Conservation (phyloP, 108 stramenopile genomes). For the Phaeodactylum tricornutum region DNA sequence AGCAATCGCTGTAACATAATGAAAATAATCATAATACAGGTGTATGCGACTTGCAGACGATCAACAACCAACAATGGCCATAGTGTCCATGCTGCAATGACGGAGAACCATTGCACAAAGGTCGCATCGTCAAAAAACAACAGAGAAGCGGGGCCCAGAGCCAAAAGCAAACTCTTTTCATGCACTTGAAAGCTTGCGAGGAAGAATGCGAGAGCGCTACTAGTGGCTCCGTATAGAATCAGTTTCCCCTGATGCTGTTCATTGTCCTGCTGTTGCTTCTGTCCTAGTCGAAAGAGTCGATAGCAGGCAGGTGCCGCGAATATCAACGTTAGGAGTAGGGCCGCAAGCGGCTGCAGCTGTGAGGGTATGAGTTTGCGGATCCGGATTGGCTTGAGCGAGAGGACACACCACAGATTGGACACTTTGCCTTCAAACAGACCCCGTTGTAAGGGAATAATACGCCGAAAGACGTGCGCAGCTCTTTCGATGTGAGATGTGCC, state of each 20-base stretch:
- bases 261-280: neutral
- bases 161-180: constrained; percentile 87
- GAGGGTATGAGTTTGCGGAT: constrained; percentile 49
- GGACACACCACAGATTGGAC: constrained; percentile 86
- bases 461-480: constrained; percentile 40
- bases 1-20: constrained; percentile 11
- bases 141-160: constrained; percentile 68
- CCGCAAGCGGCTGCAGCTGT: constrained; percentile 35
- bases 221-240: constrained; percentile 40
- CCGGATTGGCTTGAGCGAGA: constrained; percentile 51
- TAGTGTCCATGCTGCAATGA: constrained; percentile 55
- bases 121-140: constrained; percentile 35
- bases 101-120: constrained; percentile 57
- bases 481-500: constrained; percentile 19
- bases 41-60: constrained; percentile 54
- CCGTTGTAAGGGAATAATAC: constrained; percentile 87
- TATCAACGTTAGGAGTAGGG: constrained; percentile 32
- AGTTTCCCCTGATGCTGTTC: constrained; percentile 5
- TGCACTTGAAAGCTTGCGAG: constrained; percentile 93
- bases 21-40: constrained; percentile 46
- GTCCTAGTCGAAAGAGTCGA: constrained; percentile 26
- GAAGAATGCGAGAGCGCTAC: constrained; percentile 81
- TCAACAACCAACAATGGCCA: constrained; percentile 65
- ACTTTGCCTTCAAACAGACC: constrained; percentile 96
- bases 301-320: constrained; percentile 42